Conservation (phyloP, 2,329 filamentous ascomycete genomes). For the Colletotrichum gigasporum region DNA sequence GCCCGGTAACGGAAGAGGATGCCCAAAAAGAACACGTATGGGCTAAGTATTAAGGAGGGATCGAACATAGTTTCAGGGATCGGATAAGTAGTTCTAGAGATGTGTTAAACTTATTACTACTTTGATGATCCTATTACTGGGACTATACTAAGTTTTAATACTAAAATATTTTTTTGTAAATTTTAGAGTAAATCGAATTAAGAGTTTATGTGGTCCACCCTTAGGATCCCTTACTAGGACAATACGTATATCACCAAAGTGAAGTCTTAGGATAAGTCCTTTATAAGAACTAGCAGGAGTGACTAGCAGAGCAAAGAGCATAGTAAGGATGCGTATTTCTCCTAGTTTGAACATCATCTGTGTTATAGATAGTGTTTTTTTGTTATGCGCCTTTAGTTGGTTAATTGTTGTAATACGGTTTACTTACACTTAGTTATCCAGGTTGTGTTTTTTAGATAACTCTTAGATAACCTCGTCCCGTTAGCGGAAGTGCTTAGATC, state of each 20-base stretch:
- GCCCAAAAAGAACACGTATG: not conserved
- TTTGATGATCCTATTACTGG: not conserved
- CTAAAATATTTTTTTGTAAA: constrained; percentile 39
- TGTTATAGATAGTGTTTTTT: constrained; percentile 38
- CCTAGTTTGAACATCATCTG: constrained; percentile 37
- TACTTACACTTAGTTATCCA: constrained; percentile 14
- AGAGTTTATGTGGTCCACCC: constrained; percentile 27
- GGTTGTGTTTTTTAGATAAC: constrained; percentile 33
- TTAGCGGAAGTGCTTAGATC: not conserved
- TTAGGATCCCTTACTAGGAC: constrained; percentile 29
- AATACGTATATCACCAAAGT: constrained; percentile 32
- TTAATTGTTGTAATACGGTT: constrained; percentile 37
- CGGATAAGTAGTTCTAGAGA: not conserved
- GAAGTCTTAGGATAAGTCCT: constrained; percentile 28
- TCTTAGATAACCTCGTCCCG: constrained; percentile 34
- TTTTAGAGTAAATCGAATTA: constrained; percentile 31
- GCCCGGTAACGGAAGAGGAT: not conserved
- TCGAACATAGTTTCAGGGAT: not conserved
- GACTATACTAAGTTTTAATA: not conserved
- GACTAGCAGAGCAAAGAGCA: constrained; percentile 36
- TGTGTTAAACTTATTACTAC: not conserved
- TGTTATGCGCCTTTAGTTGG: constrained; percentile 35
- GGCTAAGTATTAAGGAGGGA: not conserved
- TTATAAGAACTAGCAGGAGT: constrained; percentile 29
- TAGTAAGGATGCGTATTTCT: constrained; percentile 34